phyloP scores from a whole-genome alignment of 805 yeast genomes.

The Saccharomycopsis javanensis region DNA sequence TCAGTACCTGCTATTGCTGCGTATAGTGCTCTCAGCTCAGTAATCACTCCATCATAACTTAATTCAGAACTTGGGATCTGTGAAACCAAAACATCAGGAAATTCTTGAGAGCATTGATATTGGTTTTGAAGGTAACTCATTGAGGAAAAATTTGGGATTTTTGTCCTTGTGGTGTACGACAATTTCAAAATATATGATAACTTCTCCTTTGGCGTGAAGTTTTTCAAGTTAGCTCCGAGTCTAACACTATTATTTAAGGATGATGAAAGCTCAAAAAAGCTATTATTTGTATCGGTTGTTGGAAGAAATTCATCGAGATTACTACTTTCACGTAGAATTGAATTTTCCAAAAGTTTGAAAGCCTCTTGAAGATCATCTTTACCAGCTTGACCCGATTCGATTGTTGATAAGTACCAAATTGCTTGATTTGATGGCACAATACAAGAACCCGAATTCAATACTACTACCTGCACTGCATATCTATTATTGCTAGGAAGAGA shows the following conservation, averaged over 20 bases:
- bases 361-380: conserved; percentile 75
- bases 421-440: conserved; percentile 81
- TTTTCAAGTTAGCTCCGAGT: conserved; percentile 75
- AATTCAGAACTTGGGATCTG: conserved; percentile 77
- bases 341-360: conserved; percentile 64
- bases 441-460: conserved; percentile 81
- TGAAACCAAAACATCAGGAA: conserved; percentile 27
- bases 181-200: conserved; percentile 52
- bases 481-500: conserved; percentile 58
- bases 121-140: not conserved
- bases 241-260: conserved; percentile 35
- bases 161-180: conserved; percentile 49
- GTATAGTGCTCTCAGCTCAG: conserved; percentile 70
- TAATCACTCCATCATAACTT: conserved; percentile 82
- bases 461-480: conserved; percentile 74
- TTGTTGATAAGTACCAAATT: conserved; percentile 82
- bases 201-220: conserved; percentile 74
- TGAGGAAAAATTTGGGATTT: conserved; percentile 38
- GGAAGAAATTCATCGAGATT: not conserved
- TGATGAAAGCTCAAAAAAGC: conserved; percentile 64
- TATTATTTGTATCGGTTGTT: conserved; percentile 35
- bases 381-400: conserved; percentile 60
- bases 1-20: conserved; percentile 80
- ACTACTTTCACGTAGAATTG: conserved; percentile 71
- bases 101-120: not conserved